Percentiles rank a stretch among this genome's conserved stretches.
Evolutionary conservation across 2,329 filamentous ascomycete genomes (phyloP).

Genomic region (Cryphonectria japonica): DNA sequence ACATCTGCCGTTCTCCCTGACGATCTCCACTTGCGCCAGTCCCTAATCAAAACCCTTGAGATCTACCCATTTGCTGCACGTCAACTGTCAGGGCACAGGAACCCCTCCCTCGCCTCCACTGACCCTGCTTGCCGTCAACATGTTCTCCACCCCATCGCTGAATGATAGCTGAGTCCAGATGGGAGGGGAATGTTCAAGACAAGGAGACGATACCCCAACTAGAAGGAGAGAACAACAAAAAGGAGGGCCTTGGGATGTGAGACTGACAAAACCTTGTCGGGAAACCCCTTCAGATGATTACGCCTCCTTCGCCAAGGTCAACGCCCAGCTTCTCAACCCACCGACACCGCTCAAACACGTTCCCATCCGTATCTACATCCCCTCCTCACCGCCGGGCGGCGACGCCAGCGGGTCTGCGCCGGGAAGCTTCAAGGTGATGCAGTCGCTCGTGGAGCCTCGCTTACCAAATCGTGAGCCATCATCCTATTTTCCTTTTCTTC

Average conservation of each 20-base stretch:
- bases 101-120: background rate
- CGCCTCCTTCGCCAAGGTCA: slow-evolving; percentile 71
- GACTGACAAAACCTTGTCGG: background rate
- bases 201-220: background rate
- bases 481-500: slow-evolving; percentile 10
- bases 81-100: slow-evolving; percentile 13
- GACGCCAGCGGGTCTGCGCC: slow-evolving; percentile 36
- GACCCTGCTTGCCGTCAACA: slow-evolving; percentile 3
- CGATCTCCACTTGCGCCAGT: background rate
- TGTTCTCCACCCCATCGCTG: background rate
- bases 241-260: background rate
- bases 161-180: background rate
- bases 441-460: slow-evolving; percentile 68
- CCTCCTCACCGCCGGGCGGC: slow-evolving; percentile 56
- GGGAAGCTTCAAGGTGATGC: slow-evolving; percentile 72
- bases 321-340: slow-evolving; percentile 75
- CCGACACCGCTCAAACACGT: slow-evolving; percentile 77
- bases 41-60: background rate
- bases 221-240: background rate
- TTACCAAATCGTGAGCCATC: slow-evolving; percentile 41
- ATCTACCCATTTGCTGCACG: slow-evolving; percentile 22
- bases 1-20: background rate
- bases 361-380: slow-evolving; percentile 87
- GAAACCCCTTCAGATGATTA: slow-evolving; percentile 64
- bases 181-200: background rate